Conservation (phyloP, 2,329 filamentous ascomycete genomes). For the Colletotrichum siamense region DNA sequence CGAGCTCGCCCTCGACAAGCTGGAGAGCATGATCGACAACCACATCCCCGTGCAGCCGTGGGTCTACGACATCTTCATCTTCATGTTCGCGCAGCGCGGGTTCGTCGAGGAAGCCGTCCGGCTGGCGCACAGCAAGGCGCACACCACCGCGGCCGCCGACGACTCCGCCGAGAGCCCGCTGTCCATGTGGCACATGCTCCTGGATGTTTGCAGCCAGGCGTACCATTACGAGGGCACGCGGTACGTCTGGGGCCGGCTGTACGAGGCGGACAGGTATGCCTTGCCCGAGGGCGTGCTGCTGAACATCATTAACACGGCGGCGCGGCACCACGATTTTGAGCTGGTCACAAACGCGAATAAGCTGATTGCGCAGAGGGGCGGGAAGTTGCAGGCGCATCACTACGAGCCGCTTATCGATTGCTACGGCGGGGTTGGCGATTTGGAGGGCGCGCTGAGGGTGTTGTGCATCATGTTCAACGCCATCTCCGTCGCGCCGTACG, state of each 20-base stretch:
- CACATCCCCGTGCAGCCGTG: slow-evolving; percentile 66
- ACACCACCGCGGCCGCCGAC: slow-evolving; percentile 26
- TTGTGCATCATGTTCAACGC: slow-evolving; percentile 76
- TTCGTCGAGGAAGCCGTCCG: slow-evolving; percentile 80
- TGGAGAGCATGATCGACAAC: slow-evolving; percentile 70
- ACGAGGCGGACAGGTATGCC: slow-evolving; percentile 57
- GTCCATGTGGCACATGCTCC: slow-evolving; percentile 71
- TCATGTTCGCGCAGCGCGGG: slow-evolving; percentile 71
- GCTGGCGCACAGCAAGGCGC: slow-evolving; percentile 65
- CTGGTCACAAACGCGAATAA: slow-evolving; percentile 77
- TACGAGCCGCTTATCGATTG: slow-evolving; percentile 81
- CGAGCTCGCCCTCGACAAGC: slow-evolving; percentile 76
- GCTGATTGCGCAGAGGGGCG: slow-evolving; percentile 63
- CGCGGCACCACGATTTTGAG: slow-evolving; percentile 68
- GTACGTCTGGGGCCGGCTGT: slow-evolving; percentile 69
- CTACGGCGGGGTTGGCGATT: slow-evolving; percentile 65
- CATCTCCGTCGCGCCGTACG: slow-evolving; percentile 60
- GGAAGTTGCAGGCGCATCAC: slow-evolving; percentile 68
- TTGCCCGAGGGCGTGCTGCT: slow-evolving; percentile 70
- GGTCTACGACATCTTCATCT: slow-evolving; percentile 81
- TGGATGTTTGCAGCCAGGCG: slow-evolving; percentile 75
- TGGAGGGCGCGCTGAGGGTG: slow-evolving; percentile 70
- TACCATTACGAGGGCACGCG: slow-evolving; percentile 68
- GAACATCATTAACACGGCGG: slow-evolving; percentile 75
- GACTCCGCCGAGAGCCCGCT: slow-evolving; percentile 35